Conservation (phyloP, 179 eudicot species). For the Heliamphora ciliata region DNA sequence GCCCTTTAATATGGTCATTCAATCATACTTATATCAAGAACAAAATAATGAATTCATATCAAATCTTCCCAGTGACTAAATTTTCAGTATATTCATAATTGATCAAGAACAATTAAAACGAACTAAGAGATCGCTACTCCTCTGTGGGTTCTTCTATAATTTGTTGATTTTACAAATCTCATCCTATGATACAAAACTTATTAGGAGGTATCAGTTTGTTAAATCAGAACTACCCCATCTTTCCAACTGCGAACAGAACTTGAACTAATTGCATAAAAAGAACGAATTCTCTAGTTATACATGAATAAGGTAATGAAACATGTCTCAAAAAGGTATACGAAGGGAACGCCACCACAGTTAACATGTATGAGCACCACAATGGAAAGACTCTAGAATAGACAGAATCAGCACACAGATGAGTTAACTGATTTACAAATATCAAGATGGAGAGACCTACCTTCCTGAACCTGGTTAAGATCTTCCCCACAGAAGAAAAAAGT, state of each 20-base stretch:
- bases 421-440: slow-evolving; percentile 1
- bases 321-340: not conserved
- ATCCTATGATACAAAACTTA: not conserved
- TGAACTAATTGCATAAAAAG: not conserved
- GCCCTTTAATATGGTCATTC: no score
- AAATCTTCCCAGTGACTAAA: not conserved
- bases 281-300: not conserved
- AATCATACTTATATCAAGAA: no score
- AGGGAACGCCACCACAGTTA: not conserved
- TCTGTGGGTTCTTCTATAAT: not conserved
- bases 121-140: not conserved
- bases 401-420: not conserved
- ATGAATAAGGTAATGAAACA: slow-evolving; percentile 5
- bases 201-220: not conserved
- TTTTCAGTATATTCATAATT: not conserved
- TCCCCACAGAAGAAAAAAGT: slow-evolving; percentile 85
- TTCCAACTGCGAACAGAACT: not conserved
- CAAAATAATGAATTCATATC: not conserved
- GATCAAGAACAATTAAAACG: not conserved
- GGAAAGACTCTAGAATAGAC: not conserved
- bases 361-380: not conserved
- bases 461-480: slow-evolving; percentile 65
- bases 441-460: slow-evolving; percentile 44
- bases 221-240: not conserved
- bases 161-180: not conserved